Evolutionary conservation across 306 rosid species (phyloP).

Genomic region (Prunus campanulata): DNA sequence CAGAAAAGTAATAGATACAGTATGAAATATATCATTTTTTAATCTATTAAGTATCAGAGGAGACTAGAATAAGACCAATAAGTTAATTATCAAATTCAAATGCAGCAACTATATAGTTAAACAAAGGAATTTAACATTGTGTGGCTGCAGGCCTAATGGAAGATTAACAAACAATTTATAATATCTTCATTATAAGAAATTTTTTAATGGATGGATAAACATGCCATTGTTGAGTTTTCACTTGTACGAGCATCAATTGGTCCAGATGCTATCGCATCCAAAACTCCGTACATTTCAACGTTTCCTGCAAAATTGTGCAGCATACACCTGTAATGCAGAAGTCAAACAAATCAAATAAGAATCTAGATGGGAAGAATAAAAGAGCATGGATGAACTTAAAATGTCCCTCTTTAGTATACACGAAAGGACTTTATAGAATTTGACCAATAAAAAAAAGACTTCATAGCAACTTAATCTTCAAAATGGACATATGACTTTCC

Average conservation of each 20-base stretch:
- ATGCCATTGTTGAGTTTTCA: conserved; percentile 80
- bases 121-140: neutral
- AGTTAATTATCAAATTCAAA: neutral
- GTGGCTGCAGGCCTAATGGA: neutral
- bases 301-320: conserved; percentile 95
- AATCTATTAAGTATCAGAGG: neutral
- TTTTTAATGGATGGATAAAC: conserved; percentile 21
- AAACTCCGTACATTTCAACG: conserved; percentile 77
- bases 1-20: conserved; percentile 28
- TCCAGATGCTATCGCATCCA: conserved; percentile 78
- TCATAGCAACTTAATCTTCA: neutral
- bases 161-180: conserved; percentile 11
- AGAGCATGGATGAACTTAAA: neutral
- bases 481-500: conserved; percentile 49
- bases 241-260: conserved; percentile 79
- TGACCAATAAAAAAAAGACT: too few relatives aligned
- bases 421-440: neutral
- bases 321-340: conserved; percentile 76
- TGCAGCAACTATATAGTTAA: neutral
- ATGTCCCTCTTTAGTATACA: neutral
- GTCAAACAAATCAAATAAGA: neutral
- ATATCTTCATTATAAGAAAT: conserved; percentile 5
- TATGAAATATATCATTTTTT: conserved; percentile 1
- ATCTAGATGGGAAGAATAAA: neutral
- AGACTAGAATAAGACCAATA: neutral